A percentile compares a stretch with the other conserved stretches of the same genome.
Conservation (phyloP, 2,329 filamentous ascomycete species). For the Metarhizium anisopliae region DNA sequence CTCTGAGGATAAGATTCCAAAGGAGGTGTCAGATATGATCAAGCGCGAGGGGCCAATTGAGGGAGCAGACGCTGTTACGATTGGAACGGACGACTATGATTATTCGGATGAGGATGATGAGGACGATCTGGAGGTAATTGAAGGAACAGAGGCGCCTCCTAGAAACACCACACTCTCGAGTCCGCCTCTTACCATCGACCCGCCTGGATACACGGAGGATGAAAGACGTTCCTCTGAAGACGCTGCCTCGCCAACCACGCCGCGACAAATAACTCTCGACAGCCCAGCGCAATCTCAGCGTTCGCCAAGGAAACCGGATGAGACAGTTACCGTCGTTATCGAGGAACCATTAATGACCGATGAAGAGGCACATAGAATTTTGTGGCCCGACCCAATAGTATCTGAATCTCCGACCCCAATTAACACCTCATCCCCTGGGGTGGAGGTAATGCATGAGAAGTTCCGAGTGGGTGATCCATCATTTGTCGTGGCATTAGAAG, state of each 20-base stretch:
- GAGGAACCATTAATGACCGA: slow-evolving; percentile 27
- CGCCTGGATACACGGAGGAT: slow-evolving; percentile 1
- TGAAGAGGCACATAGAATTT: slow-evolving; percentile 29
- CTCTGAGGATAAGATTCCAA: slow-evolving; percentile 25
- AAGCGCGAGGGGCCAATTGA: slow-evolving; percentile 17
- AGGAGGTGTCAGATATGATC: slow-evolving; percentile 20
- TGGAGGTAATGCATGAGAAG: slow-evolving; percentile 28
- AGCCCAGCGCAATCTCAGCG: background rate
- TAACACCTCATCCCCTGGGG: slow-evolving; percentile 5
- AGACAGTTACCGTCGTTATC: background rate
- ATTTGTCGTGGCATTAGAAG: slow-evolving; percentile 22
- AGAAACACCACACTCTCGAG: background rate
- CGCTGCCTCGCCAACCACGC: slow-evolving; percentile 6
- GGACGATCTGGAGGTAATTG: slow-evolving; percentile 10
- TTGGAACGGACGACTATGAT: slow-evolving; percentile 20
- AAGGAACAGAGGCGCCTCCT: background rate
- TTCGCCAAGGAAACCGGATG: slow-evolving; percentile 4
- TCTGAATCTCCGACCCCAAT: slow-evolving; percentile 4
- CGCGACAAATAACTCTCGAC: slow-evolving; percentile 4
- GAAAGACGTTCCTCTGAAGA: background rate
- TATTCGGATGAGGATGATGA: slow-evolving; percentile 16
- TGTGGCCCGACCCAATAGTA: slow-evolving; percentile 26
- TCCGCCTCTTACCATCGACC: background rate
- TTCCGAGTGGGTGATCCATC: slow-evolving; percentile 27
- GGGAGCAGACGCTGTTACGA: slow-evolving; percentile 19